phyloP scores from a whole-genome alignment of 495 filamentous ascomycete genomes.

The Trichocladium uniseriatum region DNA sequence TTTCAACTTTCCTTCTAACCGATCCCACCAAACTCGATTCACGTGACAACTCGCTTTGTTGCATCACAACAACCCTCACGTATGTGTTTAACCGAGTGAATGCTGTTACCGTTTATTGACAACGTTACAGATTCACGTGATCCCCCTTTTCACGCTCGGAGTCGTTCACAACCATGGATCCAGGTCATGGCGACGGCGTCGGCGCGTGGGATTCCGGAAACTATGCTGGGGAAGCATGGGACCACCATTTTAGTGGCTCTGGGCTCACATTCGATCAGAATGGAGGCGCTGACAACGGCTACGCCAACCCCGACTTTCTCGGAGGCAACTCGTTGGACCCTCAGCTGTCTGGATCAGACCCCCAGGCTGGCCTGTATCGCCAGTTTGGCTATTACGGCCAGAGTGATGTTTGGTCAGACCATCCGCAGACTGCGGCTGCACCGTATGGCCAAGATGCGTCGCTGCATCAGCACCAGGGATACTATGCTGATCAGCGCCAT shows the following conservation, averaged over 20 bases:
- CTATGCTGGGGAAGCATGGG: constrained; percentile 17
- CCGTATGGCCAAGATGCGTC: constrained; percentile 16
- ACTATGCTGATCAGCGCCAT: constrained; percentile 14
- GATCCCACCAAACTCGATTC: background rate
- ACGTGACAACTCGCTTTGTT: background rate
- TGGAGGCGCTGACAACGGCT: constrained; percentile 11
- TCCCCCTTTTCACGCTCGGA: constrained; percentile 10
- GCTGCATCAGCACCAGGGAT: constrained; percentile 10
- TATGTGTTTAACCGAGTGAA: constrained; percentile 3
- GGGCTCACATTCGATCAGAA: constrained; percentile 13
- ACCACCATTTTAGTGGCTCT: constrained; percentile 14
- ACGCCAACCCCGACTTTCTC: constrained; percentile 19
- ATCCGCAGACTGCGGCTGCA: constrained; percentile 2
- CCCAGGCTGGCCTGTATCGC: constrained; percentile 13
- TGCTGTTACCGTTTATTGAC: constrained; percentile 2
- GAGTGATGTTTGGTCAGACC: constrained; percentile 15
- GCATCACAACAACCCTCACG: background rate
- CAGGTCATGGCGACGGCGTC: constrained; percentile 14
- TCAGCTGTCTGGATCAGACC: constrained; percentile 16
- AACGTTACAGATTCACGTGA: constrained; percentile 9
- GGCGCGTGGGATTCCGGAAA: constrained; percentile 19
- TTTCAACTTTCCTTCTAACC: background rate
- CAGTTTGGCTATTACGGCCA: constrained; percentile 13
- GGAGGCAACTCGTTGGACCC: constrained; percentile 7
- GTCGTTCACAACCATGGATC: constrained; percentile 17